Percentiles rank a stretch among this genome's conserved stretches.
Evolutionary conservation across 2,329 filamentous ascomycete species (phyloP).

Genomic region (Clonostachys byssicola): DNA sequence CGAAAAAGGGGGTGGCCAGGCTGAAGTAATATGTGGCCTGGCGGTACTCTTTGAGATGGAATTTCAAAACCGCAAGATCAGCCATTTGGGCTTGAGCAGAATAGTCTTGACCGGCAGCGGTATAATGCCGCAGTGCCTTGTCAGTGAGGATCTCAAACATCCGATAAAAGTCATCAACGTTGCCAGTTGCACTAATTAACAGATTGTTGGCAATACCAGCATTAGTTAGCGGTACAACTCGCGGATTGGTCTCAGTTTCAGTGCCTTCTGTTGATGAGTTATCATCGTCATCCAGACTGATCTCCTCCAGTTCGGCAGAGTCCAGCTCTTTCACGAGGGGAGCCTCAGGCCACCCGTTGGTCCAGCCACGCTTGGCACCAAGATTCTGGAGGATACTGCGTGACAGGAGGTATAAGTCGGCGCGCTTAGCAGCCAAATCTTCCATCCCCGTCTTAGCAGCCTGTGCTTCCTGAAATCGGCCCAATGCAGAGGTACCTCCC

Average conservation of each 20-base stretch:
- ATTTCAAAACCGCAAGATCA: slow-evolving; percentile 83
- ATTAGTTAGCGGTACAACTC: slow-evolving; percentile 12
- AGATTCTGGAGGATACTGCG: slow-evolving; percentile 74
- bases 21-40: slow-evolving; percentile 76
- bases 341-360: slow-evolving; percentile 67
- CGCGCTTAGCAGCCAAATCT: slow-evolving; percentile 76
- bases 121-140: slow-evolving; percentile 77
- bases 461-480: slow-evolving; percentile 33
- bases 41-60: slow-evolving; percentile 67
- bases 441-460: slow-evolving; percentile 66
- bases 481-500: slow-evolving; percentile 27
- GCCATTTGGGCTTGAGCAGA: slow-evolving; percentile 74
- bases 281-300: slow-evolving; percentile 44
- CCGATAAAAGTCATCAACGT: slow-evolving; percentile 59
- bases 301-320: slow-evolving; percentile 49
- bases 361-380: slow-evolving; percentile 71
- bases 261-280: slow-evolving; percentile 6
- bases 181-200: slow-evolving; percentile 57
- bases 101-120: slow-evolving; percentile 72
- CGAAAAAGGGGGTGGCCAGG: slow-evolving; percentile 74
- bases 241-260: slow-evolving; percentile 2
- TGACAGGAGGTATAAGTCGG: slow-evolving; percentile 76
- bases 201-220: slow-evolving; percentile 38
- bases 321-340: slow-evolving; percentile 41
- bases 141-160: slow-evolving; percentile 78